Percentiles rank a stretch among this genome's conserved stretches.
These are phyloP conservation scores for Echinosophora koreensis DNA, from an alignment of 306 rosid species.

Conservation along the genomic window DNA sequence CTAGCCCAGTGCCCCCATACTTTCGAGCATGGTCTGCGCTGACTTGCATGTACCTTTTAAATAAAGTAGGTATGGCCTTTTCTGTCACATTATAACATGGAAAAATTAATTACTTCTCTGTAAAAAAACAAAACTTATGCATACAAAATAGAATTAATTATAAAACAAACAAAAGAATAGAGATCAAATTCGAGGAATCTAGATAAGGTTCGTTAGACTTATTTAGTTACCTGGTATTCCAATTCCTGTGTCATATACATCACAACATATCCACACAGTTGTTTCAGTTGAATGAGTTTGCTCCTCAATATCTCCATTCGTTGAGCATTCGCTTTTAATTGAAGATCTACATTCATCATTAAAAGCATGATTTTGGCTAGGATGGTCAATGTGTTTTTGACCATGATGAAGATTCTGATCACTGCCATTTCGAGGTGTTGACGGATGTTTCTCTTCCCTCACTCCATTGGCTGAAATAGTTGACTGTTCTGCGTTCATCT, in stretches of 20 bases:
- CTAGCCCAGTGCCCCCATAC: slow-evolving; percentile 97
- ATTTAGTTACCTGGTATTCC: slow-evolving; percentile 94
- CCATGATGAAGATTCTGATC: slow-evolving; percentile 49
- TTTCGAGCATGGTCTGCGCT: slow-evolving; percentile 96
- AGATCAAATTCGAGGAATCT: neutral
- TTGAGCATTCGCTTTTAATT: slow-evolving; percentile 56
- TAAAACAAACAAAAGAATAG: neutral
- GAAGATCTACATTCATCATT: slow-evolving; percentile 64
- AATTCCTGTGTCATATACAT: slow-evolving; percentile 95
- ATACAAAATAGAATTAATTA: slow-evolving; percentile 7
- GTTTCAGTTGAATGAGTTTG: slow-evolving; percentile 62
- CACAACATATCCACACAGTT: slow-evolving; percentile 90
- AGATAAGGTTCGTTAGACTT: slow-evolving; percentile 1
- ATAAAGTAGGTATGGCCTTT: slow-evolving; percentile 81
- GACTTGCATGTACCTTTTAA: slow-evolving; percentile 98
- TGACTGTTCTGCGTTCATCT: slow-evolving; percentile 48
- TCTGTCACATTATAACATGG: slow-evolving; percentile 57
- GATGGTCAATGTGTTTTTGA: slow-evolving; percentile 49
- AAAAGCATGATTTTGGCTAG: slow-evolving; percentile 49
- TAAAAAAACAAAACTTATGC: slow-evolving; percentile 18
- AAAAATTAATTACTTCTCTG: slow-evolving; percentile 25
- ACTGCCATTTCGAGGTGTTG: slow-evolving; percentile 49
- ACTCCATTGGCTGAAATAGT: slow-evolving; percentile 53
- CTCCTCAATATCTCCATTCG: slow-evolving; percentile 62
- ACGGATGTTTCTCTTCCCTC: slow-evolving; percentile 58